These are phyloP conservation scores for Hypoxylon intermedium DNA, from an alignment of 495 filamentous ascomycete species.

Conservation along the genomic window DNA sequence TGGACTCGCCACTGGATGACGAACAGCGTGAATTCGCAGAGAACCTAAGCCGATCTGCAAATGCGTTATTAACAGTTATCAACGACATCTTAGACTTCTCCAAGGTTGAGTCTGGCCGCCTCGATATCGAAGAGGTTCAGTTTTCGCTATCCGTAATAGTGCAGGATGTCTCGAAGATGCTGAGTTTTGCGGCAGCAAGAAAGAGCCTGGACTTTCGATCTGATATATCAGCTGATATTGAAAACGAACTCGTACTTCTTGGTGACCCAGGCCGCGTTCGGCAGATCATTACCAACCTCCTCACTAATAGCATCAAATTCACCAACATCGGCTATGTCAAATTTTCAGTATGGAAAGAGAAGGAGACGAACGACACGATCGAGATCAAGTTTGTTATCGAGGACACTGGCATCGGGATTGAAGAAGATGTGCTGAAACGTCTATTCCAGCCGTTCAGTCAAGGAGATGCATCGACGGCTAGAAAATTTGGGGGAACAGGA, in stretches of 20 bases:
- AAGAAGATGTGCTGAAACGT: slow-evolving; percentile 71
- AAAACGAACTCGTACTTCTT: slow-evolving; percentile 59
- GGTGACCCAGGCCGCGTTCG: slow-evolving; percentile 82
- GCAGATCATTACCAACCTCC: slow-evolving; percentile 83
- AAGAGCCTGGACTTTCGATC: slow-evolving; percentile 64
- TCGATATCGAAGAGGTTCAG: slow-evolving; percentile 78
- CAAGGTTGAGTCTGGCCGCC: slow-evolving; percentile 78
- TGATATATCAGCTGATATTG: slow-evolving; percentile 52
- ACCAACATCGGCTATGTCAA: slow-evolving; percentile 75
- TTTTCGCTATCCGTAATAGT: slow-evolving; percentile 80
- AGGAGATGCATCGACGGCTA: slow-evolving; percentile 78
- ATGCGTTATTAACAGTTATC: slow-evolving; percentile 83
- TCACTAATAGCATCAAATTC: slow-evolving; percentile 92
- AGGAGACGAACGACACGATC: slow-evolving; percentile 56
- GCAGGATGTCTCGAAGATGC: slow-evolving; percentile 70
- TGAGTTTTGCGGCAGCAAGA: slow-evolving; percentile 63
- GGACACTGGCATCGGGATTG: slow-evolving; percentile 87
- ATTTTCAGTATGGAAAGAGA: slow-evolving; percentile 55
- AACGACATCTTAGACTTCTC: slow-evolving; percentile 91
- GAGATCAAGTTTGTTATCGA: slow-evolving; percentile 69
- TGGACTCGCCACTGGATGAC: slow-evolving; percentile 68
- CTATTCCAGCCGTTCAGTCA: slow-evolving; percentile 89
- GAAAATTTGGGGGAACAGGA: slow-evolving; percentile 81
- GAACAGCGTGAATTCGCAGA: slow-evolving; percentile 78
- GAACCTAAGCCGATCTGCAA: slow-evolving; percentile 81